Conservation (phyloP, 1,284 basidiomycete genomes). For the Cystobasidium slooffiae region DNA sequence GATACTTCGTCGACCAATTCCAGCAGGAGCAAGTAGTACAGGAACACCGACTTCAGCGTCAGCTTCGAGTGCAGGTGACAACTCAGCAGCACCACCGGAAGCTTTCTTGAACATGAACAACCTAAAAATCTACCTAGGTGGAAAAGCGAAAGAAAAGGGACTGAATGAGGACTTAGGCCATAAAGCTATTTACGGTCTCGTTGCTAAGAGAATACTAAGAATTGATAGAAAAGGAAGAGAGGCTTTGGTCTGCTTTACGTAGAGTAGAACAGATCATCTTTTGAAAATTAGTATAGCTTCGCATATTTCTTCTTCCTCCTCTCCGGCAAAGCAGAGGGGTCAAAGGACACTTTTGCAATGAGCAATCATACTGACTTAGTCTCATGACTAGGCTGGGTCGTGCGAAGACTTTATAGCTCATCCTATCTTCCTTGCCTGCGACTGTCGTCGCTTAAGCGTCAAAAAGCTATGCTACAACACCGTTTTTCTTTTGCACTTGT, state of each 20-base stretch:
- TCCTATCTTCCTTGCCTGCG: too few species aligned
- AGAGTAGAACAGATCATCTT: not conserved
- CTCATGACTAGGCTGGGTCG: too few species aligned
- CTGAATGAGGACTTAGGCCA: slow-evolving; percentile 50
- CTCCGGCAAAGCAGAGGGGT: too few species aligned
- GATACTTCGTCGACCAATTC: not conserved
- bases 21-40: not conserved
- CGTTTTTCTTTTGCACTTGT: too few species aligned
- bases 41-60: not conserved
- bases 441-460: too few species aligned
- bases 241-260: slow-evolving; percentile 39
- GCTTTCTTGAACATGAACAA: slow-evolving; percentile 45
- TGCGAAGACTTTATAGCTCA: too few species aligned
- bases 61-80: slow-evolving; percentile 5
- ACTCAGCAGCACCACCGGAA: slow-evolving; percentile 8
- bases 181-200: slow-evolving; percentile 50
- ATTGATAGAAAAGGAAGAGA: slow-evolving; percentile 51
- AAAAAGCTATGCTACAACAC: slow-evolving; percentile 16
- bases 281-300: too few species aligned
- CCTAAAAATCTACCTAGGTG: slow-evolving; percentile 46
- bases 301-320: too few species aligned
- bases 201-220: slow-evolving; percentile 47
- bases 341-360: too few species aligned
- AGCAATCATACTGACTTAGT: too few species aligned
- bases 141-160: slow-evolving; percentile 43